These are phyloP conservation scores for Liquidambar formosana DNA, from an alignment of 164 flowering plant genomes.

Conservation along the genomic window DNA sequence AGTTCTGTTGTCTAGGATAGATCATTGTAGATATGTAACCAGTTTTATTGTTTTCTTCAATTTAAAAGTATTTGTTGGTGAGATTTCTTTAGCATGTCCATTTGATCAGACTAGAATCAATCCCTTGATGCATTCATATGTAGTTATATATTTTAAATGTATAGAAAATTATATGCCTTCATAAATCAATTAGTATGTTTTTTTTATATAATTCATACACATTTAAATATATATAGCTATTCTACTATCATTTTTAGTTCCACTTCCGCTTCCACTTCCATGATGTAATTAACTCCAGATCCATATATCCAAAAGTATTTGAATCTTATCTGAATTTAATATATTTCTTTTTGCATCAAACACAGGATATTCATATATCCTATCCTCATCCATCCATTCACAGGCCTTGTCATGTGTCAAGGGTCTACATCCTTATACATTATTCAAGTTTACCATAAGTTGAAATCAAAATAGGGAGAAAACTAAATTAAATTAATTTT, in stretches of 20 bases:
- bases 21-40: not conserved
- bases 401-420: not conserved
- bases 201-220: not conserved
- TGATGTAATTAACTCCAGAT: not conserved
- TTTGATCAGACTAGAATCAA: not conserved
- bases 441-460: too few species aligned
- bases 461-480: too few species aligned
- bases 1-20: not conserved
- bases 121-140: not conserved
- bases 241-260: not conserved
- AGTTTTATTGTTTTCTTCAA: not conserved
- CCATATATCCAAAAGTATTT: not conserved
- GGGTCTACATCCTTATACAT: too few species aligned
- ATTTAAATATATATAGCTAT: not conserved
- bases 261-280: too few species aligned
- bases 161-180: not conserved
- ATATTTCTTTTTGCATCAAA: not conserved
- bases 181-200: not conserved
- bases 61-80: not conserved
- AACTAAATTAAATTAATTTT: too few species aligned
- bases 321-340: constrained; percentile 1
- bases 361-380: not conserved
- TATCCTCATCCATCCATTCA: not conserved
- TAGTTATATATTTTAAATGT: not conserved
- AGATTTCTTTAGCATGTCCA: not conserved